Percentiles rank a stretch among this genome's conserved stretches.
Evolutionary conservation across 495 filamentous ascomycete genomes (phyloP).

Genomic region (Penicillium verhagenii): DNA sequence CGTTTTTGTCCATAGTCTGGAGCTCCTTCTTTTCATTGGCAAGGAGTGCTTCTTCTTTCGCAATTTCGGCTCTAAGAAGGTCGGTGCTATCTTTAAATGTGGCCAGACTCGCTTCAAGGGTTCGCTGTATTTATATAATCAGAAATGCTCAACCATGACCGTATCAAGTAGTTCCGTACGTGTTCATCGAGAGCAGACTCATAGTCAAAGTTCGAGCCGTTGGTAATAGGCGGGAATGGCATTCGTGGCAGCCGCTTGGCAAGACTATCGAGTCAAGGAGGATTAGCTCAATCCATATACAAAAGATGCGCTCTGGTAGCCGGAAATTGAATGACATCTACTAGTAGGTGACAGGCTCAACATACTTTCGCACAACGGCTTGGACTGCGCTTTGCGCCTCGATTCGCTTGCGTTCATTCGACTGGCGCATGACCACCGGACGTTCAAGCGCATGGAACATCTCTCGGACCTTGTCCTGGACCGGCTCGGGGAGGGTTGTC

Average conservation of each 20-base stretch:
- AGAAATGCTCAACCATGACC: not conserved
- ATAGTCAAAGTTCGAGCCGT: constrained; percentile 58
- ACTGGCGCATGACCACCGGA: constrained; percentile 53
- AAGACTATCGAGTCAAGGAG: constrained; percentile 28
- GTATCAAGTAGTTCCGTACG: constrained; percentile 27
- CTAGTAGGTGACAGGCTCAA: not conserved
- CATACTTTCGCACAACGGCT: constrained; percentile 47
- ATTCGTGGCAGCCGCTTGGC: constrained; percentile 52
- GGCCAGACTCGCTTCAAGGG: constrained; percentile 51
- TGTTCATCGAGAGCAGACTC: constrained; percentile 59
- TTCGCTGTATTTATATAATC: constrained; percentile 33
- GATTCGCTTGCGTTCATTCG: constrained; percentile 53
- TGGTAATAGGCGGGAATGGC: constrained; percentile 59
- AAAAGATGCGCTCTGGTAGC: not conserved
- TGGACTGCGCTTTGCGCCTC: constrained; percentile 56
- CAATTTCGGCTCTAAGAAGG: constrained; percentile 53
- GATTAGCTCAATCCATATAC: not conserved
- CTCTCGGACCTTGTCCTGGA: constrained; percentile 51
- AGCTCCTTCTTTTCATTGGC: constrained; percentile 49
- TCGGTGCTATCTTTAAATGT: constrained; percentile 53
- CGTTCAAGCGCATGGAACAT: constrained; percentile 54
- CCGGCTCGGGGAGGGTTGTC: constrained; percentile 51
- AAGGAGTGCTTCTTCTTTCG: constrained; percentile 52
- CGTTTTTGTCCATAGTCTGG: constrained; percentile 54
- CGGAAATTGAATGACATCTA: constrained; percentile 8